Conservation (phyloP, 2,329 filamentous ascomycete species). For the Cladosporium sp. region DNA sequence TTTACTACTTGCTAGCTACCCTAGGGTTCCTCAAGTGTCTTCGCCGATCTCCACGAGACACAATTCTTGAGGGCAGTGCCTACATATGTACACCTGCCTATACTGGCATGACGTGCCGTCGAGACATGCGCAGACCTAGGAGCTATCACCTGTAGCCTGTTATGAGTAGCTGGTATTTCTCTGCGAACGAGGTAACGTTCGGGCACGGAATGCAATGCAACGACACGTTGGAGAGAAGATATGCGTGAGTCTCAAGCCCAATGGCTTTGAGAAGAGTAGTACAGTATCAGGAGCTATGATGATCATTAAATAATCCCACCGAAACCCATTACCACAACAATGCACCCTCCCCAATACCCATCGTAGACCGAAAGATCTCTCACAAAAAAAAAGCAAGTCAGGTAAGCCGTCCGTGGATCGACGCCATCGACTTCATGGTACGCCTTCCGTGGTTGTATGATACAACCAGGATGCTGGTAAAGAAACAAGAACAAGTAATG, state of each 20-base stretch:
- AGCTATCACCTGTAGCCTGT: too few relatives aligned
- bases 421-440: background rate
- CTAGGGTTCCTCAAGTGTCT: too few relatives aligned
- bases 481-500: conserved; percentile 9
- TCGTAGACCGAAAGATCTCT: background rate
- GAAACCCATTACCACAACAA: background rate
- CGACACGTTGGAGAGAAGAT: too few relatives aligned
- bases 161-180: too few relatives aligned
- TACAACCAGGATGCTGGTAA: background rate
- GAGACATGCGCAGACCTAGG: too few relatives aligned
- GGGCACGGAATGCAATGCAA: too few relatives aligned
- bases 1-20: too few relatives aligned
- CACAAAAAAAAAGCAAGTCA: background rate
- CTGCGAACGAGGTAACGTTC: too few relatives aligned
- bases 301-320: background rate
- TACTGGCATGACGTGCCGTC: too few relatives aligned
- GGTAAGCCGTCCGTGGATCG: background rate
- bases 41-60: too few relatives aligned
- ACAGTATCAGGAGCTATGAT: background rate
- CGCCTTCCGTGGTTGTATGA: background rate
- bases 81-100: too few relatives aligned
- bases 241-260: background rate
- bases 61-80: too few relatives aligned
- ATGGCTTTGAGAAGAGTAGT: background rate
- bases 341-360: background rate